Conservation (phyloP, 31 red algal genomes). For the Bonnemaisonia californica region DNA sequence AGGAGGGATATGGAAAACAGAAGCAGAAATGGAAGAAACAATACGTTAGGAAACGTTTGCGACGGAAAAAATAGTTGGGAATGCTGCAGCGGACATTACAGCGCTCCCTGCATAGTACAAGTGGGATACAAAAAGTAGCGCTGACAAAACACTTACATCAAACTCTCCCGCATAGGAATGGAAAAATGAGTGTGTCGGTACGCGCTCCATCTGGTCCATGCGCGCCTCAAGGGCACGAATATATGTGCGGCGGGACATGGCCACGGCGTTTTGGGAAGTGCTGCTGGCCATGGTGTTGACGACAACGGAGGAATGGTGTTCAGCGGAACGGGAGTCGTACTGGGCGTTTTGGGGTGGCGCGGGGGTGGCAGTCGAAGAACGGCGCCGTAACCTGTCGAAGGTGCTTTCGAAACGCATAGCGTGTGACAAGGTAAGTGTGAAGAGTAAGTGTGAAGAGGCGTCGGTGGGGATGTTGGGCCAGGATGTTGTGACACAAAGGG, state of each 20-base stretch:
- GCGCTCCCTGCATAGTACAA: no score
- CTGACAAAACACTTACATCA: constrained; percentile 86
- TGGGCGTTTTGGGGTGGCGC: background rate
- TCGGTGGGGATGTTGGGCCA: background rate
- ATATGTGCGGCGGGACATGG: constrained; percentile 27
- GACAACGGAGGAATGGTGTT: background rate
- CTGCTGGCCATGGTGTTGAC: background rate
- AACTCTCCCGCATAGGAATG: constrained; percentile 82
- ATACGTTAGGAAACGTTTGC: no score
- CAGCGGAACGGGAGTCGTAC: background rate
- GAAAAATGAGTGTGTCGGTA: constrained; percentile 62
- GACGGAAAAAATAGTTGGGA: no score
- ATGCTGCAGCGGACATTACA: no score
- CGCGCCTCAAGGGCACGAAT: constrained; percentile 56
- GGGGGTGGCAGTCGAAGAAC: background rate
- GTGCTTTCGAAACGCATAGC: no score
- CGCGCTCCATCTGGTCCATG: constrained; percentile 71
- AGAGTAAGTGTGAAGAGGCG: background rate
- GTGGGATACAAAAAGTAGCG: no score
- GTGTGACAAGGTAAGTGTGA: background rate
- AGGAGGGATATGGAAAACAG: background rate
- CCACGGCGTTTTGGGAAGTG: constrained; percentile 17
- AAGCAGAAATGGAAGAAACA: no score
- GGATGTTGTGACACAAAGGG: background rate
- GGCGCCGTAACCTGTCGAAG: background rate